Base-by-base conservation (phyloP, 2,329 filamentous ascomycete species). In the Gnomoniopsis sp. region DNA sequence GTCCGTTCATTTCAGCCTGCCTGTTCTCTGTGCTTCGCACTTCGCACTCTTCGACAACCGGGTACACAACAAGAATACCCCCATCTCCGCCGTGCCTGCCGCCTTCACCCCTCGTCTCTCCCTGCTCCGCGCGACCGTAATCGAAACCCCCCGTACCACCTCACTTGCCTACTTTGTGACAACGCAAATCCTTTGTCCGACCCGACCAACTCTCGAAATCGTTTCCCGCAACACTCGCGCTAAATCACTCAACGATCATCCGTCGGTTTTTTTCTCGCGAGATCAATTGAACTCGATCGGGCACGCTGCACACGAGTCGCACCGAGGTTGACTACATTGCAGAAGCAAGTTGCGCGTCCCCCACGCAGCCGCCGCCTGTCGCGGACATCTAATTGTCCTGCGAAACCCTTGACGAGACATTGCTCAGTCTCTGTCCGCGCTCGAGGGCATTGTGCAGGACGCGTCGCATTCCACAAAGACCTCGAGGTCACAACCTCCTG, bases 361-460 rank as follows among this genome's bases (percentile, higher is more conserved):
- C 19, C 21, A 46, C 44, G 19, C 57, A 21, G 38, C 49, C 49
- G 22, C 53, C 53, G 38, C 49, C 41, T 23, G 49, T 53, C 53
- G 57, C 58, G 38, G 51, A 30, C 57, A 49, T 47, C 48, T 47
- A 33, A 56, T 55, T 50, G 59, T 59, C 38, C 30, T 49, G 43
- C 57, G 53, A 59, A 51, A 59, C 59, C 52, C 55, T 62, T 41
- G 50, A 44, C 59, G 56, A 62, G 59, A 62, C 60, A 57, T 62
- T 62, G 57, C 52, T 48, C 54, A 52, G 48, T 53, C 53, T 56
- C 57, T 49, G 41, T 49, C 33, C 26, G 49, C 49, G 57, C 33
- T 58, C 43, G 47, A 58, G 54, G 46, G 48, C 38, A 23, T 51
- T 57, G 44, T 46, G 26, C 58, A 48, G 49, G 53, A 55, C 49